Base-by-base conservation (phyloP, 2,329 filamentous ascomycete species). In the Fonsecaea pugnacius region DNA sequence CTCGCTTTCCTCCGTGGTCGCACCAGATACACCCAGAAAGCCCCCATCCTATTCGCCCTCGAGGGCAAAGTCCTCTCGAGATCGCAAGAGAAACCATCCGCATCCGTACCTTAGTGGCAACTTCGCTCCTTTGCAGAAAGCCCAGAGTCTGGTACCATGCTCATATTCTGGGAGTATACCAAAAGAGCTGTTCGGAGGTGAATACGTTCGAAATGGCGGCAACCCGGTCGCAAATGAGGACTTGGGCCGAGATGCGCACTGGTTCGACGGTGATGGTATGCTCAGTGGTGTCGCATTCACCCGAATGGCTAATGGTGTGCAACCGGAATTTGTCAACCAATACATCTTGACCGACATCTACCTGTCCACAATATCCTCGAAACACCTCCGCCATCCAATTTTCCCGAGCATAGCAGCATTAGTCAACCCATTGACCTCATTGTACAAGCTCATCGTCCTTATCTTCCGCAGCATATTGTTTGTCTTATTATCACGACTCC, bases 241-340 rank as follows among this genome's bases (percentile, higher is more conserved):
- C 60, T 73, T 85, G 2, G 83, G 82, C 43, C 81, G 87, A 67
- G 86, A 89, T 72, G 83, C 86, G 8, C 89, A 91, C 72, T 91
- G 88, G 88, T 91, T 91, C 66, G 89, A 91, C 69, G 89, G 89
- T 35, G 88, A 91, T 72, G 89, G 89, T 4, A 91, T 91, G 89
- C 83, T 91, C 10, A 85, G 85, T 33, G 89, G 89, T 1, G 87
- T 91, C 0, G 79, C 80, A 18, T 91, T 89, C 72, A 78, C 78
- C 32, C 79, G 78, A 2, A 75, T 75, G 2, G 74, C 76, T 5
- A 73, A 79, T 2, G 68, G 74, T 2, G 80, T 88, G 1, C 73
- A 79, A 63, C 87, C 88, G 0, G 80, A 88, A 60, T 91, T 90
- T 60, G 87, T 89, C 60, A 91, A 90, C 65, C 86, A 89, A 69